Conservation (phyloP, 2,329 filamentous ascomycete species). For the Clonostachys rosea region DNA sequence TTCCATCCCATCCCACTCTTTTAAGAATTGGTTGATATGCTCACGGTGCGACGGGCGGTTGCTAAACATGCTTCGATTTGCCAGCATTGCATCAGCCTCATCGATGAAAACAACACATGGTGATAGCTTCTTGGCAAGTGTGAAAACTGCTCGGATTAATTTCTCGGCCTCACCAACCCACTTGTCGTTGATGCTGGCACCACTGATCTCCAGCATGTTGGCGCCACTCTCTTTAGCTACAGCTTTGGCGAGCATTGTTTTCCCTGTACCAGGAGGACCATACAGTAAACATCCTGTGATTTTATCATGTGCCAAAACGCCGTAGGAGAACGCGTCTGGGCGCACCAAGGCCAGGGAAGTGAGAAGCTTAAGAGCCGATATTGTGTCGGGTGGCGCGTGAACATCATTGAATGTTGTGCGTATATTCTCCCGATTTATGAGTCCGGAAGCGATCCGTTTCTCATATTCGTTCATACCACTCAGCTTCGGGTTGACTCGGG, state of each 20-base stretch:
- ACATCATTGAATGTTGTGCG: conserved; percentile 85
- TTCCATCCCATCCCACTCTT: conserved; percentile 91
- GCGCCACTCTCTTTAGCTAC: conserved; percentile 65
- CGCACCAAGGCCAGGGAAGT: conserved; percentile 83
- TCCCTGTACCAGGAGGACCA: conserved; percentile 78
- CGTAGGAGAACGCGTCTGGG: conserved; percentile 94
- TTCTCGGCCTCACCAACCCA: conserved; percentile 96
- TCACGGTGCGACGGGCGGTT: conserved; percentile 74
- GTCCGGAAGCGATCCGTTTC: conserved; percentile 73
- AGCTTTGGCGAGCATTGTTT: conserved; percentile 65
- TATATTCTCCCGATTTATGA: conserved; percentile 78
- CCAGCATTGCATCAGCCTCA: conserved; percentile 90
- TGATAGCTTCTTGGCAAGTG: conserved; percentile 81
- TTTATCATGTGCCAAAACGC: conserved; percentile 84
- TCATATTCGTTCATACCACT: conserved; percentile 68
- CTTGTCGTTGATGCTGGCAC: conserved; percentile 91
- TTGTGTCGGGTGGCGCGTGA: conserved; percentile 75
- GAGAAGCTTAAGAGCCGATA: conserved; percentile 82
- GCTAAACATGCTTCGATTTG: conserved; percentile 62
- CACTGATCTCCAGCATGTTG: conserved; percentile 81
- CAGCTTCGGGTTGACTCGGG: not conserved
- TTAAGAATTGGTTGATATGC: conserved; percentile 92
- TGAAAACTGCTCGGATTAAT: conserved; percentile 89
- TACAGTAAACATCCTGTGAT: conserved; percentile 88
- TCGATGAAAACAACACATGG: conserved; percentile 96